phyloP scores from a whole-genome alignment of 306 rosid species.

The Biancaea sappan region DNA sequence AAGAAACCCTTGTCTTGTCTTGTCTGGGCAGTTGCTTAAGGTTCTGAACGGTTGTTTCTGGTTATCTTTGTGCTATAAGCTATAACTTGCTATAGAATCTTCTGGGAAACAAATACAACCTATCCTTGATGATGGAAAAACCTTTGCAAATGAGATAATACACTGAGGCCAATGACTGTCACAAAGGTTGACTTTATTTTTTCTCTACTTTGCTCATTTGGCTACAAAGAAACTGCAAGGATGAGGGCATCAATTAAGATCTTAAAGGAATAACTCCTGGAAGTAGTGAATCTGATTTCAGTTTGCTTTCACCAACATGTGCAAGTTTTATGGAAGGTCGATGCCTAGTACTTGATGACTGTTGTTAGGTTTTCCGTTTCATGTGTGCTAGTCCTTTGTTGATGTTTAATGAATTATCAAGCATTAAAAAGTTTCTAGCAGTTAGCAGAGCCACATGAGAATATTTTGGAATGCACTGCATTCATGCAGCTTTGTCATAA shows the following conservation, averaged over 20 bases:
- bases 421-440: not conserved
- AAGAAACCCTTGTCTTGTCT: not conserved
- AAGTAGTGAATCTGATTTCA: conserved; percentile 10
- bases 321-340: not conserved
- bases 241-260: not conserved
- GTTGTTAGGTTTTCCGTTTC: no score
- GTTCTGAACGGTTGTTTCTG: not conserved
- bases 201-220: not conserved
- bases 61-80: no score
- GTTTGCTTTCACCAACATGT: not conserved
- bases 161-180: no score
- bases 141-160: no score
- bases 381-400: no score
- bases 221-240: not conserved
- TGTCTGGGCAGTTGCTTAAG: not conserved
- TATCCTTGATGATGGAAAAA: no score
- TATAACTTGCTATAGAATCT: no score
- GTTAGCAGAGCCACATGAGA: not conserved
- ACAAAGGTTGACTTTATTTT: no score
- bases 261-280: not conserved
- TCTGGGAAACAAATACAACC: no score
- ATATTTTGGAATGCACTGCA: conserved; percentile 1
- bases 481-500: not conserved
- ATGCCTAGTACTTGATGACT: not conserved
- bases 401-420: not conserved